Conservation (phyloP, 2,329 filamentous ascomycete genomes). For the Aspergillus versicolor region DNA sequence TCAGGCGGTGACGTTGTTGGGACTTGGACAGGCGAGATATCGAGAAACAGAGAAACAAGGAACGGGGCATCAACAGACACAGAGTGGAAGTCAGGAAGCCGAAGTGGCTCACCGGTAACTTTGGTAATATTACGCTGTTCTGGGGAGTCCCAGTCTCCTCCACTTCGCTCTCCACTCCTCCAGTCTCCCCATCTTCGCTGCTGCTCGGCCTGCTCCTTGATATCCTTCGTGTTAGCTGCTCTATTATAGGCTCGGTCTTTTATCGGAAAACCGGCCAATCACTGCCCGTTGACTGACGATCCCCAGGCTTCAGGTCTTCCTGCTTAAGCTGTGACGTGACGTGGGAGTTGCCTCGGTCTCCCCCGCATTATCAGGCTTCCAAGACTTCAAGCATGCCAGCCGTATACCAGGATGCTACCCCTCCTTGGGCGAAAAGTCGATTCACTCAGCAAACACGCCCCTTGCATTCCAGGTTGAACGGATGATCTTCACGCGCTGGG, state of each 20-base stretch:
- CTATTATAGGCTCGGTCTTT: conserved; percentile 24
- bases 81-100: background rate
- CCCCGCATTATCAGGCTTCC: background rate
- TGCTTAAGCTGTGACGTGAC: background rate
- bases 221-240: background rate
- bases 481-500: conserved; percentile 15
- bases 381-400: background rate
- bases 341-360: background rate
- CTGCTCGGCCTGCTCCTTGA: background rate
- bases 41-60: too few relatives aligned
- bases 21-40: too few relatives aligned
- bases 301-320: background rate
- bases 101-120: conserved; percentile 1
- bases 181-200: background rate
- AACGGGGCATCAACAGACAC: too few relatives aligned
- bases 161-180: background rate
- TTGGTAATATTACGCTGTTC: background rate
- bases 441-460: background rate
- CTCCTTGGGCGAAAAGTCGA: background rate
- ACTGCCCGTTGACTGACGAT: conserved; percentile 15
- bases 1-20: too few relatives aligned
- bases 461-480: conserved; percentile 19
- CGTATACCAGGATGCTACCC: background rate
- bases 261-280: conserved; percentile 30
- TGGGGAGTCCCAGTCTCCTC: background rate